Evolutionary conservation across 2,329 filamentous ascomycete genomes (phyloP), one percentile per base, ranked within the genome.

Genomic region (Colletotrichum tanaceti): DNA sequence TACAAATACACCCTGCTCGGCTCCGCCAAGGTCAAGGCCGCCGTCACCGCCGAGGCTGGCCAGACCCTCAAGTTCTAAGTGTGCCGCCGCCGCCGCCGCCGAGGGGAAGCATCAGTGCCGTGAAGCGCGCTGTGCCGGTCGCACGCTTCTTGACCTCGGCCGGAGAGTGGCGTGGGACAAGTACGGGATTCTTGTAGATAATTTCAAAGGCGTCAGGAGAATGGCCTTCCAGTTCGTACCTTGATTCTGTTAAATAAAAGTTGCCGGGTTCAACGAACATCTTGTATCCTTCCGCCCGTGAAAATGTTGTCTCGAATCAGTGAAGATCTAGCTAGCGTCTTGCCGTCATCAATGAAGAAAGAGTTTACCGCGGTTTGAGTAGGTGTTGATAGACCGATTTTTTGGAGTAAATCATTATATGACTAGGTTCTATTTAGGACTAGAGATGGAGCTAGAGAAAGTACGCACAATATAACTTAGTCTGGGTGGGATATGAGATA

Each of bases 1-100:
- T 89, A 89, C 78, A 79, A 77, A 41, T 79, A 85, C 75, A 69
- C 68, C 53, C 73, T 75, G n/a, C 76, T 88, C 57, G 86, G 85
- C 2, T 81, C 82, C 4, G 77, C 70, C 39, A 83, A 78, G 55
- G 83, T 87, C 63, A 80, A 83, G 76, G 76, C 73, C 52, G 77
- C 80, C 20, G 81, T 87, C 59, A 73, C 74, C 16, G 74, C 75
- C 63, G 77, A 70, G 47, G 81, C 81, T 44, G 81, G 81, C 47
- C 76, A 80, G 73, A 82, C 75, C 24, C 75, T 82, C 18, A 72
- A 61, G 49, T 73, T 80, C 65, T 79, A 78, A 58, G n/a, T 10
- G 54, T 6, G 65, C 50, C 1, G 65, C 50, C 2, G 20, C 47
- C 41, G 10, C 14, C 47, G 38, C 50, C 57, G 28, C 44, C 2